Percentiles rank a stretch among this genome's conserved stretches.
phyloP scores from a whole-genome alignment of 352 stramenopile species.

The Globisporangium lucens region DNA sequence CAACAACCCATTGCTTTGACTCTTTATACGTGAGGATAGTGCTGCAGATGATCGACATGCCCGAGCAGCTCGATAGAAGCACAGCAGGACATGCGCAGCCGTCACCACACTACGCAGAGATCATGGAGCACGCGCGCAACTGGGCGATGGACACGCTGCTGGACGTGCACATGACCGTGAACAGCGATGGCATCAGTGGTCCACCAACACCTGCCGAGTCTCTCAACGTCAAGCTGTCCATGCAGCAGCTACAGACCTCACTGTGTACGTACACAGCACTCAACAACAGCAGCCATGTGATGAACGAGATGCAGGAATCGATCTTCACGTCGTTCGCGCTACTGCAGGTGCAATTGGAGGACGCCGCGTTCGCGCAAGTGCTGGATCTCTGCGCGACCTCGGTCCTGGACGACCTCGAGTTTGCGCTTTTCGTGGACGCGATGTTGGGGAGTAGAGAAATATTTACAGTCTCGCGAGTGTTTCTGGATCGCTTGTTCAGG shows the following conservation, averaged over 20 bases:
- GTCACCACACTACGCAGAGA: constrained; percentile 2
- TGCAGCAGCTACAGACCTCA: constrained; percentile 36
- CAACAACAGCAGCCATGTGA: constrained; percentile 15
- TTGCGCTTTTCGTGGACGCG: constrained; percentile 15
- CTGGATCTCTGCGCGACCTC: constrained; percentile 29
- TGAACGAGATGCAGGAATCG: constrained; percentile 30
- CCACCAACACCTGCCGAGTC: neutral
- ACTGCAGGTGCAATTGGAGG: constrained; percentile 17
- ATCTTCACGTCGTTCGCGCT: constrained; percentile 21
- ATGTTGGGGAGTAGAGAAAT: constrained; percentile 7
- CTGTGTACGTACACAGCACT: constrained; percentile 31
- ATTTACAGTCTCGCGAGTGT: neutral
- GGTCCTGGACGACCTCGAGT: constrained; percentile 25
- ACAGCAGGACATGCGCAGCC: constrained; percentile 11
- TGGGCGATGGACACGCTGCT: constrained; percentile 48
- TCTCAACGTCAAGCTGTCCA: constrained; percentile 9
- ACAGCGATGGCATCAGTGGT: neutral
- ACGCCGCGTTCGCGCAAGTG: constrained; percentile 16
- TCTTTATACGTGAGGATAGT: constrained; percentile 18
- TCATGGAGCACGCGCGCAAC: constrained; percentile 9
- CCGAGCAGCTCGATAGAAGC: constrained; percentile 7
- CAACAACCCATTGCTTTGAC: neutral
- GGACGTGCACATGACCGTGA: constrained; percentile 11
- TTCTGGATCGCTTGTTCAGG: constrained; percentile 7
- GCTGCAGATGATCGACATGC: constrained; percentile 42